Evolutionary conservation across 805 yeast genomes (phyloP).

Genomic region (Candida caryicola): DNA sequence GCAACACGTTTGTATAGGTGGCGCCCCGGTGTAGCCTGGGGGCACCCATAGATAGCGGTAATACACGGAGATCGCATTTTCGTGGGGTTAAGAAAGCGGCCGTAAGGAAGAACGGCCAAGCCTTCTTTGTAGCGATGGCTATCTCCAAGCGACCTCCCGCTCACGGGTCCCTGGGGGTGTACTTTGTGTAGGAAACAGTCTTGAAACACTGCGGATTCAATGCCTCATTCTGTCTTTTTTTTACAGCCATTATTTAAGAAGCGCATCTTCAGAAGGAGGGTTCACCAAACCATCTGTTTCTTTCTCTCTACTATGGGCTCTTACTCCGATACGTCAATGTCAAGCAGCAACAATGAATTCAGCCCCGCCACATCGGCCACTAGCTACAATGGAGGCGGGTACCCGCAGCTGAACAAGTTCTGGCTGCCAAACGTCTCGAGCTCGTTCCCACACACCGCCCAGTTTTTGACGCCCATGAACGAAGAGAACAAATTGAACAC

Average conservation of each 20-base stretch:
- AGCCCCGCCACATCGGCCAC: background rate
- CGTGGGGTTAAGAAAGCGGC: background rate
- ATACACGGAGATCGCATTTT: background rate
- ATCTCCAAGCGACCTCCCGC: no score
- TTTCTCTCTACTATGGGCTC: background rate
- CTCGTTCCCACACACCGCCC: background rate
- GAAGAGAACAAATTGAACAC: background rate
- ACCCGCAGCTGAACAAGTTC: background rate
- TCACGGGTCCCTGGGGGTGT: no score
- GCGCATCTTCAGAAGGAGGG: no score
- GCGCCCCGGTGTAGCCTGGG: no score
- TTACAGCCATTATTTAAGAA: no score
- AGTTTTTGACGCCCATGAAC: background rate
- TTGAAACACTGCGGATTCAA: no score
- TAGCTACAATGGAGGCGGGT: background rate
- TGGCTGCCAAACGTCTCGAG: background rate
- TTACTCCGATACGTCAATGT: background rate
- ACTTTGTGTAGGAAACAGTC: no score
- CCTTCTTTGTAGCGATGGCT: no score
- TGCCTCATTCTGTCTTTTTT: no score
- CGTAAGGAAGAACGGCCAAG: background rate
- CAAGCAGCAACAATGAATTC: background rate
- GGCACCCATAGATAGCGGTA: no score
- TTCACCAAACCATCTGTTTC: no score
- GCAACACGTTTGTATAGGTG: slow-evolving; percentile 9